Evolutionary conservation across 495 filamentous ascomycete genomes (phyloP), one percentile per base, ranked within the genome.

Genomic region (Penicillium salamii): DNA sequence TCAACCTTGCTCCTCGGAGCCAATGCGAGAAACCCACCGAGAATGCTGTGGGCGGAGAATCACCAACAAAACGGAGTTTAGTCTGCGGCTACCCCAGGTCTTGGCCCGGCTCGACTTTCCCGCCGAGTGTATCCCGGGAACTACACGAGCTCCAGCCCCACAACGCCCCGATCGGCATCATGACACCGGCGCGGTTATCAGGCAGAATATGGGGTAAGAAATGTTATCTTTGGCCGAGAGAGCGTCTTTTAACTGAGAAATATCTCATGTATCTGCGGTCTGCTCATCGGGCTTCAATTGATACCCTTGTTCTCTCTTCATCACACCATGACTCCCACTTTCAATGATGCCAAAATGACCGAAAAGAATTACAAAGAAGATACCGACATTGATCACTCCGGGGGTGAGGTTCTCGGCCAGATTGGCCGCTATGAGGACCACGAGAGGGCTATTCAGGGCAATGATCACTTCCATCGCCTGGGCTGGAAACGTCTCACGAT

Each of bases 401-500:
- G 29, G 3, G 29, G 29, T 13, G 29, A 32, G 12, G 29, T 32
- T 32, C 7, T 32, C 5, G 12, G 12, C 11, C 7, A 32, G 12
- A 32, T 8, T 13, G 29, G 12, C 11, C 29, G 29, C 5, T 32
- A 32, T 13, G 7, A 32, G 3, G 29, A 32, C 29, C 29, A 32
- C 12, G 29, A 47, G 20, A 17, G 24, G 26, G 35, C 40, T 6
- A 12, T 47, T 34, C 37, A 34, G 55, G 59, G 39, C 17, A 29
- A 38, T 4, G 17, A 33, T 3, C 33, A 35, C 35, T 61, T 57
- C 42, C 58, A 53, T 33, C 58, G 59, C 33, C 55, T 68, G n/a
- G 63, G 63, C 28, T 68, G 65, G 65, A 64, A 64, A 28, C 54
- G 63, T 15, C 60, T 68, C 15, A 68, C 65, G 7, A 32, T 66